Evolutionary conservation across 108 stramenopile genomes (phyloP), one percentile per base, ranked within the genome.

Genomic region (Nannochloropsis salina): DNA sequence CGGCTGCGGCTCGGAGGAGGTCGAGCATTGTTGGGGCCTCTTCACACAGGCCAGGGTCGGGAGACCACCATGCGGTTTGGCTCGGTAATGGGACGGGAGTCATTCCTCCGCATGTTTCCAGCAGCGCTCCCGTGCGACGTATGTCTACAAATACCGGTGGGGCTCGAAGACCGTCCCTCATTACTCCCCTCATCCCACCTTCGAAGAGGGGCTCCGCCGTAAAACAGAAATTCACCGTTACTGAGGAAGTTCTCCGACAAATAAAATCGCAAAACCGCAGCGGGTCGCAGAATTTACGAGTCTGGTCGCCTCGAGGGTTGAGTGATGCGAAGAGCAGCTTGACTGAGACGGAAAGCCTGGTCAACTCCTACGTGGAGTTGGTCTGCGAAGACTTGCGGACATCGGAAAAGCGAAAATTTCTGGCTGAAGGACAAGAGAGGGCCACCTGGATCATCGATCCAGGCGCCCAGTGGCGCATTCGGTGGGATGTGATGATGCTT

Each of bases 371-470:
- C 61, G 61, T 74, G 20, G 61, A 74, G 61, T n/a, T 74, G 61
- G 61, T 74, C 2, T 74, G 61, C 61, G 61, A 74, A 74, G 61
- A 74, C 61, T 74, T 74, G 61, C 61, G 61, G n/a, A 74, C 61
- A n/a, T 74, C 61, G 20, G 61, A 74, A 74, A 74, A 74, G 61
- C 15, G 61, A 2, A 74, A 74, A n/a, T 2, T 74, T 15, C 61
- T 74, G 15, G 61, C 61, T 15, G 20, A 74, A 74, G 61, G 3
- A 15, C 61, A 74, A 74, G 61, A 74, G n/a, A n/a, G 61, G 20
- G 61, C 20, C n/a, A 74, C 61, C 61, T 74, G 61, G 61, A 74
- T 74, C 61, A 74, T 74, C 61, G 61, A 74, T n/a, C 61, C 61
- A 15, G 61, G 61, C 8, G 61, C 61, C n/a, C 61, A 2, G 61